Evolutionary conservation across 345 rosid species (phyloP).

Genomic region (Odontarrhena argentea): DNA sequence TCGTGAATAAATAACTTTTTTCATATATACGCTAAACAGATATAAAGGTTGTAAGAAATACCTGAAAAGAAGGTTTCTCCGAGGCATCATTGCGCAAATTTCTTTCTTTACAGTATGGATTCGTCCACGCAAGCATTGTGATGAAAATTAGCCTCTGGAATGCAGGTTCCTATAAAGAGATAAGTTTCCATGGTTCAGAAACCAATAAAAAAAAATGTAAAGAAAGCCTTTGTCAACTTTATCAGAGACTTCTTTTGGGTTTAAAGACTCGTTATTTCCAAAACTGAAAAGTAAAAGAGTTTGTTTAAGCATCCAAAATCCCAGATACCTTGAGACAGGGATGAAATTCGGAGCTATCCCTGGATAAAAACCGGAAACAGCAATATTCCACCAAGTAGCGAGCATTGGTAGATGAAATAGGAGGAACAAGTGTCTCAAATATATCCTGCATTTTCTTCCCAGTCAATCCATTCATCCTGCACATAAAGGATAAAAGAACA

Average conservation of each 20-base stretch:
- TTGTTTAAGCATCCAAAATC: too few relatives aligned
- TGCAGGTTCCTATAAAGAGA: constrained; percentile 68
- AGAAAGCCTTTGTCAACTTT: background rate
- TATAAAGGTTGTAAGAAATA: constrained; percentile 24
- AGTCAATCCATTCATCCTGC: constrained; percentile 96
- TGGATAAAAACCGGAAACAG: constrained; percentile 89
- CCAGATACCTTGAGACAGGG: constrained; percentile 92
- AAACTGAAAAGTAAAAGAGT: too few relatives aligned
- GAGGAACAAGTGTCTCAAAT: constrained; percentile 78
- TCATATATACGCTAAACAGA: constrained; percentile 19
- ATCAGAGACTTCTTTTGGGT: background rate
- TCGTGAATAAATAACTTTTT: background rate
- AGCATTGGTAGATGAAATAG: constrained; percentile 56
- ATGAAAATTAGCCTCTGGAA: constrained; percentile 87
- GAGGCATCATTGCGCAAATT: constrained; percentile 35
- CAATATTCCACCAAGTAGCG: constrained; percentile 88
- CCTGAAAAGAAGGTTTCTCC: constrained; percentile 69
- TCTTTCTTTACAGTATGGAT: constrained; percentile 61
- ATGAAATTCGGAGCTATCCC: constrained; percentile 77
- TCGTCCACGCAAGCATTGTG: constrained; percentile 96
- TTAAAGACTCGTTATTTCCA: background rate
- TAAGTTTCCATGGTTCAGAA: constrained; percentile 8
- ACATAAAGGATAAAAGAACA: too few relatives aligned
- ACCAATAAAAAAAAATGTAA: background rate
- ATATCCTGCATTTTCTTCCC: constrained; percentile 83